Conservation (phyloP, 768 basidiomycete genomes). For the Chalciporus pseudorubinellus region DNA sequence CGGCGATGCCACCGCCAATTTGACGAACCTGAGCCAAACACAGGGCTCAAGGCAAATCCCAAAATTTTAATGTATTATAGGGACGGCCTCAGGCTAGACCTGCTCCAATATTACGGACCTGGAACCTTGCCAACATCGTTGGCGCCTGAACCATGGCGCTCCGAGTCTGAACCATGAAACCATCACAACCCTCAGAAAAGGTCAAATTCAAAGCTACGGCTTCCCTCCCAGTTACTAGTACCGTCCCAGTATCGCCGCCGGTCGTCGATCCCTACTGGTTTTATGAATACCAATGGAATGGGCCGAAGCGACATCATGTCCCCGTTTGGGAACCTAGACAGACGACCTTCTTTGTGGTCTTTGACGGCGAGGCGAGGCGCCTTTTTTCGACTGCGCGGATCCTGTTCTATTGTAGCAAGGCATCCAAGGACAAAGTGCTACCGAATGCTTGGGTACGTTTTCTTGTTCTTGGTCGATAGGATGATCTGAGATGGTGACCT, state of each 20-base stretch:
- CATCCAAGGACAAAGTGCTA: conserved; percentile 6
- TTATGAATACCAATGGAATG: conserved; percentile 23
- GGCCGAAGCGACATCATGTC: conserved; percentile 18
- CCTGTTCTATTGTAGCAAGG: conserved; percentile 15
- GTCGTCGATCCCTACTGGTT: conserved; percentile 7
- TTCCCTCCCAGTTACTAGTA: no score
- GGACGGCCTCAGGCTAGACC: no score
- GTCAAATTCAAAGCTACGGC: no score
- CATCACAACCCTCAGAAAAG: neutral
- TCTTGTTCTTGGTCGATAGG: neutral
- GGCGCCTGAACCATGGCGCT: no score
- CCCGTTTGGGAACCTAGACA: conserved; percentile 25
- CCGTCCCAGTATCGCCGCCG: neutral
- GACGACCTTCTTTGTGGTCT: conserved; percentile 21
- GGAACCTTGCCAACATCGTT: no score
- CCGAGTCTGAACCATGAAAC: neutral
- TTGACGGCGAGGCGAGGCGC: conserved; percentile 20
- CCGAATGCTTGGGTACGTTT: conserved; percentile 22
- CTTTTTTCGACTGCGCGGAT: conserved; percentile 22
- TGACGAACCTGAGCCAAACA: no score
- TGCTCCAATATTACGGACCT: no score
- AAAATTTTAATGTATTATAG: no score
- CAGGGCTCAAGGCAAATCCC: no score
- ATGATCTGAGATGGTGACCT: neutral
- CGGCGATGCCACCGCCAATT: no score